Evolutionary conservation across 176 grass and related monocot genomes (phyloP).

Genomic region (Cenchrus purpureus): DNA sequence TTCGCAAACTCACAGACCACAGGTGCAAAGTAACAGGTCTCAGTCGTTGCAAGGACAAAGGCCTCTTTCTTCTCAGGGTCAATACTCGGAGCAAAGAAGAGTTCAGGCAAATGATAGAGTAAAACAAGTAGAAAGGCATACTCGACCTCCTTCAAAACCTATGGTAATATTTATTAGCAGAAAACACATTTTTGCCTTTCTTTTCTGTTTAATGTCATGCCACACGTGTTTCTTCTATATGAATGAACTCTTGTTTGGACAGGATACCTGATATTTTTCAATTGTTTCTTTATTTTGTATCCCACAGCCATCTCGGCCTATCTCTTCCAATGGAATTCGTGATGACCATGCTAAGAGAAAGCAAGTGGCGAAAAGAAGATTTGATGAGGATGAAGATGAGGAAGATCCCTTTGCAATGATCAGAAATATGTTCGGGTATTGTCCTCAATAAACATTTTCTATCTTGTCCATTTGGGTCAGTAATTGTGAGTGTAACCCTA

Average conservation of each 20-base stretch:
- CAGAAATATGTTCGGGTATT: slow-evolving; percentile 78
- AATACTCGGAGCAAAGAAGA: slow-evolving; percentile 62
- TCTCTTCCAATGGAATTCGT: slow-evolving; percentile 47
- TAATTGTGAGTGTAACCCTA: background rate
- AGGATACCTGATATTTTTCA: background rate
- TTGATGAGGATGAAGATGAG: slow-evolving; percentile 76
- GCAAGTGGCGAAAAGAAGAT: slow-evolving; percentile 47
- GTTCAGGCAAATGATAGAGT: slow-evolving; percentile 50
- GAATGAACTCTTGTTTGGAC: background rate
- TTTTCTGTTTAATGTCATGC: background rate
- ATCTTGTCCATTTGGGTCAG: background rate
- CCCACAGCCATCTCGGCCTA: slow-evolving; percentile 53
- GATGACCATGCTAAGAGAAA: slow-evolving; percentile 63
- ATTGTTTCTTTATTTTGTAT: slow-evolving; percentile 6
- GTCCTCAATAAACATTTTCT: slow-evolving; percentile 21
- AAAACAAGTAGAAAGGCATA: slow-evolving; percentile 52
- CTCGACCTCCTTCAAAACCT: slow-evolving; percentile 47
- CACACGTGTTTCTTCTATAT: background rate
- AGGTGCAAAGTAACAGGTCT: slow-evolving; percentile 39
- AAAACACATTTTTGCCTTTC: background rate
- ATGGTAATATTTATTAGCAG: slow-evolving; percentile 52
- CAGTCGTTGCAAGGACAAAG: slow-evolving; percentile 43
- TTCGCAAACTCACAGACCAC: slow-evolving; percentile 43
- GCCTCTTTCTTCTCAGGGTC: slow-evolving; percentile 51
- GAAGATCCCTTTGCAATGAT: slow-evolving; percentile 70